Evolutionary conservation across 2,329 filamentous ascomycete species (phyloP).

Genomic region (Neofusicoccum sp.): DNA sequence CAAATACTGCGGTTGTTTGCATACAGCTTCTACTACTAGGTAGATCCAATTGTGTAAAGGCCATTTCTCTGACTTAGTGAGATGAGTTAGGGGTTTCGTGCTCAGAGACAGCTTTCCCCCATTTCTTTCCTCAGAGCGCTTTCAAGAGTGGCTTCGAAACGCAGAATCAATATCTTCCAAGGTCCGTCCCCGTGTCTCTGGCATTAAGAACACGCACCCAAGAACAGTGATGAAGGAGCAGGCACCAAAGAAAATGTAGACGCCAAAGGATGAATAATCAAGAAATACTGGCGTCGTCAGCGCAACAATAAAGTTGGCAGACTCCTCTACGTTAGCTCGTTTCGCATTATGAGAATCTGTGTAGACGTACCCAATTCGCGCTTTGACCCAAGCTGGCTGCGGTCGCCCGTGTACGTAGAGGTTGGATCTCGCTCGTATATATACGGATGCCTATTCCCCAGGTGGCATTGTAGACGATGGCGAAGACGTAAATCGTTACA

Average conservation of each 20-base stretch:
- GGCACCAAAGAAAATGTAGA: constrained; percentile 35
- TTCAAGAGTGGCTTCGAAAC: constrained; percentile 35
- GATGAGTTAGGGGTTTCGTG: too few relatives aligned
- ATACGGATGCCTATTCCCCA: constrained; percentile 59
- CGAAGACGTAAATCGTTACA: constrained; percentile 49
- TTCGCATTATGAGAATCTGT: too few relatives aligned
- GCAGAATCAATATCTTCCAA: constrained; percentile 51
- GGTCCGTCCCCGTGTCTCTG: constrained; percentile 49
- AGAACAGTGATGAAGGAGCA: constrained; percentile 25
- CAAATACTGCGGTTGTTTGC: too few relatives aligned
- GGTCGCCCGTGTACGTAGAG: constrained; percentile 52
- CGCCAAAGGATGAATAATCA: constrained; percentile 35
- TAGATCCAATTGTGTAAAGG: too few relatives aligned
- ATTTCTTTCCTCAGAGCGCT: not conserved
- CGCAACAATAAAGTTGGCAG: constrained; percentile 32
- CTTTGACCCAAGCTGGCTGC: constrained; percentile 55
- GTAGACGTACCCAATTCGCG: constrained; percentile 49
- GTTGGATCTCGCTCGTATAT: constrained; percentile 60
- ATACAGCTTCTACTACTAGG: too few relatives aligned
- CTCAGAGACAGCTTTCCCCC: too few relatives aligned
- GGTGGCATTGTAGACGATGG: constrained; percentile 46
- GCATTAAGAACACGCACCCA: constrained; percentile 44
- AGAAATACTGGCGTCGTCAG: constrained; percentile 52
- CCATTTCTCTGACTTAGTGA: too few relatives aligned
- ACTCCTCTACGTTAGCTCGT: constrained; percentile 18